Base-by-base conservation (phyloP, 352 stramenopile genomes). In the Globisporangium nagaii region DNA sequence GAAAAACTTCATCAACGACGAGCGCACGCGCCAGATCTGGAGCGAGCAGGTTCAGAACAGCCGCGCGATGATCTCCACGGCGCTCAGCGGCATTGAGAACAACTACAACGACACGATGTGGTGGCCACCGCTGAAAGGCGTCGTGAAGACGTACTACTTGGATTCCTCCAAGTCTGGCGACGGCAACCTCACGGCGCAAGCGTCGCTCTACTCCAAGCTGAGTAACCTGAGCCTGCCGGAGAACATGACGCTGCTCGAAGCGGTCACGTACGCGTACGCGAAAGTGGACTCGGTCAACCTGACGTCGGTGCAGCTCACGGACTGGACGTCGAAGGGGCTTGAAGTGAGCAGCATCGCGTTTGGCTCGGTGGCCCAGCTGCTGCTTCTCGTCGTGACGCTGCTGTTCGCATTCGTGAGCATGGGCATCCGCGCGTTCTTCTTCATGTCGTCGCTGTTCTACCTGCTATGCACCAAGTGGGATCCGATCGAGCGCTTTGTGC, bases 101-200 rank as follows among this genome's bases (percentile, higher is more conserved):
- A 88, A 89, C 32, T 95, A 92, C 64, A 95, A 93, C 50, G 76
- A 91, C 40, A 95, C 84, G 12, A 91, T 95, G 77, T 95, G 84
- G 84, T 95, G 84, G 81, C 82, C 78, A 43, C 82, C 84, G 15
- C 58, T 95, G 25, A 93, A 93, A 60, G 73, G 75, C 39, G 55
- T 95, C 25, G 76, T 93, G 27, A 87, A 88, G 58, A 87, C 81
- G 48, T 93, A 92, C 62, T 95, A 90, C 43, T 28, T 93, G 28
- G 82, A 90, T 51, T 32, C 43, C 28, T 63, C 69, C 20, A 90
- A 90, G 49, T 64, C 63, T 13, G 70, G 64, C 34, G 75, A 85
- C 45, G 73, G 67, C 12, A 90, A 87, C 22, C 27, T 53, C 49
- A 90, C 74, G 3, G 47, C 70, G 5, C 68, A 72, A 6, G 54